Base-by-base conservation (phyloP, 1,284 basidiomycete genomes). In the Coriolopsis trogii region DNA sequence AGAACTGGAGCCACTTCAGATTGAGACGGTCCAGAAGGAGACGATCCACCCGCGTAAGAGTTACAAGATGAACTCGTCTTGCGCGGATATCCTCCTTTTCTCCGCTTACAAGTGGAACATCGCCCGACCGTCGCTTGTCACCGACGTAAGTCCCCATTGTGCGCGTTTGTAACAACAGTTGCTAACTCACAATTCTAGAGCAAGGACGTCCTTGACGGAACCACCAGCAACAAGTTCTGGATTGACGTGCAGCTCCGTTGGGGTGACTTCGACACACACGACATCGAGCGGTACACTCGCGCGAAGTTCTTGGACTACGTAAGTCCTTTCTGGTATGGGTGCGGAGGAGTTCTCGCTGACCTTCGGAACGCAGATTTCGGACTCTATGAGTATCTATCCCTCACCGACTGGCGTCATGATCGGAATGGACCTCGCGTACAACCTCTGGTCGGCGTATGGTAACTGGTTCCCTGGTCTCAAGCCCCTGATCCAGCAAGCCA, bases 401-500 rank as follows among this genome's bases (percentile, higher is more conserved):
- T 98, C 95, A 31, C 95, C 96, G 0, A 99, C 96, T 31, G 97
- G 97, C 79, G 88, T 97, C 49, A 91, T 99, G 83, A 95, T 99
- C 59, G 96, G 94, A 68, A 93, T 99, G 85, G 95, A 99, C 70
- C 74, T 99, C 53, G 95, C 96, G 0, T 99, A 99, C 79, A 99
- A 98, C 74, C 71, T 98, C 56, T 97, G 97, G 89, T 95, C 94
- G n/a, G 96, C 93, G 1, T 99, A 98, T 67, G 97, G 96, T 55
- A 96, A 97, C 70, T 99, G 95, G 94, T 98, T 98, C 89, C 96
- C 97, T 15, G 96, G 96, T 47, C 85, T 96, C 82, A 99, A 99
- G 76, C 94, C 96, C 4, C 81, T 99, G 55, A 89, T 99, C 57
- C 96, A 98, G 73, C 95, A 98, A 74, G 97, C 96, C 3, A 98